Conservation (phyloP, 1,284 basidiomycete species). For the Irpex sp. region DNA sequence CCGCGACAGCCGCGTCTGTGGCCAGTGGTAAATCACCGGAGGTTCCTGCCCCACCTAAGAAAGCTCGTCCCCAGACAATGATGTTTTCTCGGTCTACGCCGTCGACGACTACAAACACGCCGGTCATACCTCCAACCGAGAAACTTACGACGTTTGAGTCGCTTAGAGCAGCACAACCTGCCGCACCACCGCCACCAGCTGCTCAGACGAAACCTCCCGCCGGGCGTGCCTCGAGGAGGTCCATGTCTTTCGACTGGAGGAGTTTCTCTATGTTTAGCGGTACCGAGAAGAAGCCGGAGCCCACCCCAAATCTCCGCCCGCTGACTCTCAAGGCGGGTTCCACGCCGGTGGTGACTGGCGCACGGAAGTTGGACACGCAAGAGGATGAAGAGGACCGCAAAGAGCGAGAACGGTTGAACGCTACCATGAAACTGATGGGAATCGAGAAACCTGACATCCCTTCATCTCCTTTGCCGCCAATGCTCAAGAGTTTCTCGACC, state of each 20-base stretch:
- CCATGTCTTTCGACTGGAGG: slow-evolving; percentile 81
- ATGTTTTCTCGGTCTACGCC: slow-evolving; percentile 46
- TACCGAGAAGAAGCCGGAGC: slow-evolving; percentile 53
- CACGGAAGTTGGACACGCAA: slow-evolving; percentile 71
- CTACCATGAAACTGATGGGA: slow-evolving; percentile 91
- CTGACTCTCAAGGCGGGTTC: slow-evolving; percentile 68
- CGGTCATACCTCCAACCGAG: slow-evolving; percentile 25
- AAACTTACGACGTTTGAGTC: slow-evolving; percentile 32
- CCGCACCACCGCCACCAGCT: slow-evolving; percentile 24
- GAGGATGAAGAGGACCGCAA: slow-evolving; percentile 88
- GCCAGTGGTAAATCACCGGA: slow-evolving; percentile 3
- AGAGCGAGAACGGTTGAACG: slow-evolving; percentile 81
- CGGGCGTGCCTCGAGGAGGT: slow-evolving; percentile 58
- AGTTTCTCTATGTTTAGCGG: slow-evolving; percentile 64
- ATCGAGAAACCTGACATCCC: slow-evolving; percentile 57
- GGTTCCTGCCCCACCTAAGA: slow-evolving; percentile 32
- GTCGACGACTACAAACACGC: slow-evolving; percentile 14
- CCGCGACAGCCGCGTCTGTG: slow-evolving; percentile 23
- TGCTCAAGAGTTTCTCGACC: slow-evolving; percentile 43
- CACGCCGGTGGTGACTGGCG: slow-evolving; percentile 49
- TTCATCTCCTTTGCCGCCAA: slow-evolving; percentile 31
- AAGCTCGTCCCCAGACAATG: slow-evolving; percentile 57
- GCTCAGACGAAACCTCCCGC: slow-evolving; percentile 23
- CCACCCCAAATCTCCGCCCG: slow-evolving; percentile 54
- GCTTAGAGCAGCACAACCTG: slow-evolving; percentile 29